Base-by-base conservation (phyloP, 306 rosid genomes). In the Oxytropis ochrocephala region DNA sequence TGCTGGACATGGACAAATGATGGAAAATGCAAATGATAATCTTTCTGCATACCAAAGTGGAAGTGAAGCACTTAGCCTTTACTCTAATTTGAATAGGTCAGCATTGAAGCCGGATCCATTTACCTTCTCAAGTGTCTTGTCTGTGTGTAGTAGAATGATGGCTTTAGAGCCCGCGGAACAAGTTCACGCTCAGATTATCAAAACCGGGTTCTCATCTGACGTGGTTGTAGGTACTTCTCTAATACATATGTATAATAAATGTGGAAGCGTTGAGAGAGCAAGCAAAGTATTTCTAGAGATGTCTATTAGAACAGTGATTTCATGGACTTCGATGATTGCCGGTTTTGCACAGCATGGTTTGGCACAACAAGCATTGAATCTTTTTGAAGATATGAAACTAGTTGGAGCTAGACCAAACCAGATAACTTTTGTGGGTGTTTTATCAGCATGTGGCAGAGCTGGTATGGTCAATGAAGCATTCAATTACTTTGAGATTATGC, bases 271-370 rank as follows among this genome's bases (percentile, higher is more conserved):
- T 24, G 92, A 94, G 81, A 82, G 73, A 64, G 96, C 98, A 49
- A 83, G 85, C 75, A 94, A 88, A 75, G 92, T 87, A 64, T 94
- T 94, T 46, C 56, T 94, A 7, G 97, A 94, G 81, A 88, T 90
- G 98, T 73, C 93, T 46, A 80, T 80, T 7, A 88, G 97, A 79
- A 94, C 97, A 66, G 55, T 90, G 88, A 84, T 94, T 75, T 84
- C 85, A 7, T 94, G 98, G 98, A 94, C 98, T 68, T 82, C 96
- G 14, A 85, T 94, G 92, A 90, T 90, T 48, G 67, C 92, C 8
- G 88, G 96, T 73, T 81, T 82, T 82, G 84, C 98, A 13, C 96
- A 77, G 67, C 92, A 88, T 38, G 92, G 98, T 48, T 67, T 67
- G 87, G 81, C 88, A 73, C 86, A 81, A 66, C 96, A 88, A 81